Evolutionary conservation across 352 stramenopile genomes (phyloP), one percentile per base, ranked within the genome.

Genomic region (Globisporangium perplexum): DNA sequence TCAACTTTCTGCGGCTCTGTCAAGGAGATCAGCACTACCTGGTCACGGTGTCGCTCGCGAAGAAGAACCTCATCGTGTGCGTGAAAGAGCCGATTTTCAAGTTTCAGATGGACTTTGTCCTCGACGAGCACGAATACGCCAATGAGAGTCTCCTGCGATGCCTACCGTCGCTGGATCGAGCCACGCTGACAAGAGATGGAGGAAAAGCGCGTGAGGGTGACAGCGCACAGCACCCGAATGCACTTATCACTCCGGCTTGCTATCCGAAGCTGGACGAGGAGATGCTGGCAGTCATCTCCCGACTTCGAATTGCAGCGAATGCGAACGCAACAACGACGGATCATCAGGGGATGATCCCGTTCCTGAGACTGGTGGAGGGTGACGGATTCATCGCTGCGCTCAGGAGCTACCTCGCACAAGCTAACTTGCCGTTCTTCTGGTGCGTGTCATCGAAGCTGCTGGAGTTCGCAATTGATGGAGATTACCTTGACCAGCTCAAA

Each of bases 401-500:
- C 5, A 65, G 79, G 24, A 66, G 53, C 17, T 59, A 80, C 31
- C 55, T 92, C 2, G 60, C 55, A 0, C 59, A 70, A 10, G 59
- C 77, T 0, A 59, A 66, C 4, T 24, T 84, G 15, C 81, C 78
- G 24, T 88, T 90, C 56, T 92, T 89, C 36, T 90, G 74, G 71
- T 76, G 61, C 0, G 63, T 92, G 2, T 80, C 77, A 8, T 51
- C 62, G 18, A 69, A 65, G 7, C 65, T 53, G 6, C 69, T 91
- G 15, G 72, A 77, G 18, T 74, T 91, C 11, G 73, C 77, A 2
- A 82, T 91, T 39, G 77, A 88, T 31, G 64, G 65, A 0, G 76
- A 78, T 30, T 84, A 71, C 23, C 52, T 91, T 4, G 48, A 65
- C 1, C 74, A 85, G 24, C 63, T 72, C 47, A 66, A 53, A 12